Percentiles rank a stretch among this genome's conserved stretches.
These are phyloP conservation scores for Symmetrospora coprosmae DNA, from an alignment of 768 basidiomycete genomes.

Conservation along the genomic window DNA sequence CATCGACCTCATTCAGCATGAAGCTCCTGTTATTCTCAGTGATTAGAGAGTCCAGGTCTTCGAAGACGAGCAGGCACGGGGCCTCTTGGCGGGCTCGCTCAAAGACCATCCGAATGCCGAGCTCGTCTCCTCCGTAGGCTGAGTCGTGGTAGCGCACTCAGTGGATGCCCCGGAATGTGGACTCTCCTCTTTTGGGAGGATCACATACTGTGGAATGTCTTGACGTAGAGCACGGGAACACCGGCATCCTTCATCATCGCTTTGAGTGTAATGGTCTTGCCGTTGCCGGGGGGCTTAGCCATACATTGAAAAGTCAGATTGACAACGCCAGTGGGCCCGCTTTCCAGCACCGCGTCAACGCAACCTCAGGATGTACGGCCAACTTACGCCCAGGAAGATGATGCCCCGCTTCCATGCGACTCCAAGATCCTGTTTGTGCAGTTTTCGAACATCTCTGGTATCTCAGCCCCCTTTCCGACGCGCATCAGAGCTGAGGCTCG, in stretches of 20 bases:
- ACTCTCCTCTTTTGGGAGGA: too few relatives aligned
- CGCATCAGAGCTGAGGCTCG: too few relatives aligned
- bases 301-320: background rate
- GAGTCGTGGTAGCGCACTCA: constrained; percentile 13
- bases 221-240: constrained; percentile 62
- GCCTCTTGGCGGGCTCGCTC: constrained; percentile 49
- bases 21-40: constrained; percentile 64
- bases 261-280: constrained; percentile 53
- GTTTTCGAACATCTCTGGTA: too few relatives aligned
- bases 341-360: constrained; percentile 63
- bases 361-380: background rate
- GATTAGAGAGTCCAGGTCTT: constrained; percentile 65
- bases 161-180: constrained; percentile 4
- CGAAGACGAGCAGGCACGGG: constrained; percentile 44
- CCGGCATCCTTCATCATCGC: constrained; percentile 61
- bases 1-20: constrained; percentile 72
- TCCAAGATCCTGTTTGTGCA: constrained; percentile 49
- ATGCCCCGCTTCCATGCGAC: constrained; percentile 83
- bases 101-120: constrained; percentile 53
- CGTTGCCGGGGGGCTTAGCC: constrained; percentile 3
- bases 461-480: too few relatives aligned
- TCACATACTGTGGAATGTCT: constrained; percentile 52
- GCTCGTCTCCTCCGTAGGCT: background rate
- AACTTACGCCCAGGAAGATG: constrained; percentile 51
- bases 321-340: constrained; percentile 37